Evolutionary conservation across 148 eudicot species (phyloP), one percentile per base, ranked within the genome.

Genomic region (Fagopyrum tataricum): DNA sequence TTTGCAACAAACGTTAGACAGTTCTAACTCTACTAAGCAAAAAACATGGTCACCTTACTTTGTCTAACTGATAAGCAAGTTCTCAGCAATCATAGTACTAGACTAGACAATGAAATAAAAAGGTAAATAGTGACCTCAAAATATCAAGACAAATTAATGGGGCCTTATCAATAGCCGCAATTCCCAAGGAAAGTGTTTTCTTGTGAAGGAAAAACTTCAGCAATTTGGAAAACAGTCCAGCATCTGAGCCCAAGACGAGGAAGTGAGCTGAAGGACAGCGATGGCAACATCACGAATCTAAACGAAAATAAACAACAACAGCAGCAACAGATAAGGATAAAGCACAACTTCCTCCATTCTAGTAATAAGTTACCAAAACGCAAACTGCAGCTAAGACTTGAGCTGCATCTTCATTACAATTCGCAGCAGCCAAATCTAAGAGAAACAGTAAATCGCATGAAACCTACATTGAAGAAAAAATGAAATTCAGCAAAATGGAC

Each of bases 71-170:
- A 5, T 68, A 39, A 40, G 53, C 73, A 72, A 41, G 67, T 4
- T 61, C 9, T 64, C 17, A 14, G 44, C 20, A 37, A 6, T 31
- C 21, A 13, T 31, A 15, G 42, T 10, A 41, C 37, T 61, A 67
- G 46, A 12, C 5, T 6, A 40, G 20, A 67, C 5, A 73, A 49
- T 44, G 44, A 5, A 49, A 52, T 0, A 14, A 43, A 8, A 44
- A 44, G 67, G 17, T 20, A 20, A 53, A 67, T 7, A 41, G 42
- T 31, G 75, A 90, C 98, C 96, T 86, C 55, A 78, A 47, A 44
- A 85, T 82, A 76, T 92, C 96, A 69, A 92, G 80, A 77, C 94
- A 92, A 47, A 85, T 83, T 72, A 78, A 82, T n/a, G 83, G 72
- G 76, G 92, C 90, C 81, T 74, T 83, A 70, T 84, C 66, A 42